These are phyloP conservation scores for Termitomyces sp. DNA, from an alignment of 768 basidiomycete species.

Conservation along the genomic window DNA sequence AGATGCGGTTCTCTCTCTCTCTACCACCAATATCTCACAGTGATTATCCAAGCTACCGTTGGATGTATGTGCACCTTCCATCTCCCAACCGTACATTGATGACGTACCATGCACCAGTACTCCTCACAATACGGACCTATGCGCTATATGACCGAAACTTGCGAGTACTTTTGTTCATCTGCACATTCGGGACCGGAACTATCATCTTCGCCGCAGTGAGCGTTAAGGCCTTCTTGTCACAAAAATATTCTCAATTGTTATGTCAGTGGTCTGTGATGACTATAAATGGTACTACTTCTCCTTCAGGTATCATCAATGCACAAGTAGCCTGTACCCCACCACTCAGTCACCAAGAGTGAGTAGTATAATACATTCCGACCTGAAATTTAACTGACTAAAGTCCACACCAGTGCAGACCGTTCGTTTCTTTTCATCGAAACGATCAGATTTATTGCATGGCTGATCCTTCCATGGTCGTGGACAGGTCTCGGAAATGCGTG, in stretches of 20 bases:
- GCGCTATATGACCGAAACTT: constrained; percentile 34
- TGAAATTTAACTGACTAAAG: neutral
- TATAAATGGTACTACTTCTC: neutral
- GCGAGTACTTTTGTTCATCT: constrained; percentile 22
- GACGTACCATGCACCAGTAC: constrained; percentile 17
- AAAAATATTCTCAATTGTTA: neutral
- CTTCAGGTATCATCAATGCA: neutral
- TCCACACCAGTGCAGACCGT: neutral
- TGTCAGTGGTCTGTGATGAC: neutral
- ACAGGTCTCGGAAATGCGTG: constrained; percentile 33
- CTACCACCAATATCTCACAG: constrained; percentile 27
- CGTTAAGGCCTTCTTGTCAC: neutral
- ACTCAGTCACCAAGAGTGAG: neutral
- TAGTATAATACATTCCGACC: neutral
- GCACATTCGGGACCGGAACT: constrained; percentile 21
- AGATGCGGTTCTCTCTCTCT: constrained; percentile 22
- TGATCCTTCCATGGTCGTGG: neutral
- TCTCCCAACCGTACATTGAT: neutral
- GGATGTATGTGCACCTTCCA: constrained; percentile 23
- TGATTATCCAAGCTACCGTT: constrained; percentile 32
- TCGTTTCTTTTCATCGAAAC: neutral
- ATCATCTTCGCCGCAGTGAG: constrained; percentile 14
- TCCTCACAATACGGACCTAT: constrained; percentile 37
- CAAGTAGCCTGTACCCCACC: neutral
- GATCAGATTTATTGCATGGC: neutral